Conservation (phyloP, 202 grass and related monocot genomes). For the Alloteropsis angusta region DNA sequence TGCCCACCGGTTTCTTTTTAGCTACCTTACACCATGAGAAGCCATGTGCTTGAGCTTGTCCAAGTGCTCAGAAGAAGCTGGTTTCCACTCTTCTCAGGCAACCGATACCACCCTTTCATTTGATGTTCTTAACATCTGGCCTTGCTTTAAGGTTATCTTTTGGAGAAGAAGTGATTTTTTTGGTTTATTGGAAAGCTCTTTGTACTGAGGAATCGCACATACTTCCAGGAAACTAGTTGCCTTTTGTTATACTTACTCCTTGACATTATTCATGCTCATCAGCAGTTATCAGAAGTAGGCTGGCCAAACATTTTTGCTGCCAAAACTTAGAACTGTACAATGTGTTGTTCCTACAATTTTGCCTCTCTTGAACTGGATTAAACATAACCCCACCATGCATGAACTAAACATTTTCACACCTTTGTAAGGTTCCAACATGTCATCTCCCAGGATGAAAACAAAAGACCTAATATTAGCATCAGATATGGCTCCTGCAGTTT, state of each 20-base stretch:
- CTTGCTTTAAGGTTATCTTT: not conserved
- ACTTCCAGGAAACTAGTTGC: not conserved
- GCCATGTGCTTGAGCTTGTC: not conserved
- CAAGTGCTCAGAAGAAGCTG: not conserved
- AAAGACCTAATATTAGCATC: not conserved
- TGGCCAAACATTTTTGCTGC: not conserved
- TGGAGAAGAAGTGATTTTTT: not conserved
- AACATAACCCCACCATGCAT: not conserved
- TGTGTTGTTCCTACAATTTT: not conserved
- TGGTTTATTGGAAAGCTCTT: not conserved
- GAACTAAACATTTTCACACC: not conserved
- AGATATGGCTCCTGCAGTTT: not conserved
- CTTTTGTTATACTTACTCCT: not conserved
- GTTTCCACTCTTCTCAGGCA: not conserved
- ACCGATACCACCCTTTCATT: not conserved
- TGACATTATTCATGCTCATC: not conserved
- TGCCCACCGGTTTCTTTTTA: not conserved
- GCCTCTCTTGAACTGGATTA: not conserved
- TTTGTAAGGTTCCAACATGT: not conserved
- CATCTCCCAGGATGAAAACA: not conserved
- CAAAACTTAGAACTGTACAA: not conserved
- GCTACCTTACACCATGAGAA: not conserved
- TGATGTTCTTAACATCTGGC: not conserved
- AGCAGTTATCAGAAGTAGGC: not conserved
- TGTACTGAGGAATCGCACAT: not conserved